Conservation (phyloP, 805 yeast genomes). For the Saccharomycopsis sp. region DNA sequence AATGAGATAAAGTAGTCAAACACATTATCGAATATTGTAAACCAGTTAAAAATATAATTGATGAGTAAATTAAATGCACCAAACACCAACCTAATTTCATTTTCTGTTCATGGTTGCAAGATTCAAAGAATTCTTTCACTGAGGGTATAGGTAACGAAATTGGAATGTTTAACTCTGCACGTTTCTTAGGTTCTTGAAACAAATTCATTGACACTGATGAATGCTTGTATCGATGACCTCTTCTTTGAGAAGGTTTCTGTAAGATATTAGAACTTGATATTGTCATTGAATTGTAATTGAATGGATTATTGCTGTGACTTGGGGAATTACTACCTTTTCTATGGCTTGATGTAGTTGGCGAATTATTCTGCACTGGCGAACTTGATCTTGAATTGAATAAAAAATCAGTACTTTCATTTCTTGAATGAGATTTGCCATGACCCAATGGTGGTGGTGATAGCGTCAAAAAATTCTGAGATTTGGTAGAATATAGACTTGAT, state of each 20-base stretch:
- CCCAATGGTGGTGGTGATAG: slow-evolving; percentile 10
- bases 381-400: slow-evolving; percentile 12
- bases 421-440: slow-evolving; percentile 8
- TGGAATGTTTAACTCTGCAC: slow-evolving; percentile 74
- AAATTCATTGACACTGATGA: slow-evolving; percentile 94
- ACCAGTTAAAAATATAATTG: slow-evolving; percentile 54
- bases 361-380: slow-evolving; percentile 12
- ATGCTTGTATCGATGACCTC: slow-evolving; percentile 93
- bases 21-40: slow-evolving; percentile 49
- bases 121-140: slow-evolving; percentile 50
- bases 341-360: too few relatives aligned
- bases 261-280: slow-evolving; percentile 24
- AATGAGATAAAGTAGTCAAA: slow-evolving; percentile 74
- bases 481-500: slow-evolving; percentile 22
- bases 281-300: slow-evolving; percentile 14
- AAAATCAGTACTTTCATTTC: not conserved
- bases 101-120: slow-evolving; percentile 53
- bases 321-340: slow-evolving; percentile 10
- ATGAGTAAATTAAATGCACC: slow-evolving; percentile 48
- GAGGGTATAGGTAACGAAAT: slow-evolving; percentile 43
- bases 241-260: slow-evolving; percentile 61
- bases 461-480: slow-evolving; percentile 1
- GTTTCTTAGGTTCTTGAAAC: slow-evolving; percentile 83
- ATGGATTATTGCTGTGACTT: slow-evolving; percentile 6
- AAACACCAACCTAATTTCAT: slow-evolving; percentile 51